Base-by-base conservation (phyloP, 805 yeast genomes). In the Lachancea cidri region DNA sequence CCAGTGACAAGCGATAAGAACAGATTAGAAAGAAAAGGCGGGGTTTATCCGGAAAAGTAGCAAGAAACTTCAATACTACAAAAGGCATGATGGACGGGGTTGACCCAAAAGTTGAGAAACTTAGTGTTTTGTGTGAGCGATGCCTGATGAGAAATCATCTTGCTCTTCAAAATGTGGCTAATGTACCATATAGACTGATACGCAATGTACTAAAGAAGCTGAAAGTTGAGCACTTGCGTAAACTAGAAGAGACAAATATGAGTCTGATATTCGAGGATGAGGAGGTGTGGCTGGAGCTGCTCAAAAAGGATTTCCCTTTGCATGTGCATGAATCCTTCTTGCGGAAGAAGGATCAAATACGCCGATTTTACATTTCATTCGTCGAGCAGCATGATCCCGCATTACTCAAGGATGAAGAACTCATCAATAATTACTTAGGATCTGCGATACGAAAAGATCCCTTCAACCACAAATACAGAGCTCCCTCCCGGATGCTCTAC, bases 221-320 rank as follows among this genome's bases (percentile, higher is more conserved):
- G 11, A 57, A 54, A 13, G 38, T 55, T 6, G 58, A 57, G 8
- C 73, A 67, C 34, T 37, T 68, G 9, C 40, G 48, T 19, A 56
- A 52, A 17, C 38, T 67, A 7, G 73, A 68, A 42, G 36, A 40
- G 17, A 42, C 38, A 2, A 66, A 66, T 42, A 62, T 63, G 0
- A 43, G 49, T 16, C 50, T 63, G 18, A 48, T 67, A 1, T 55
- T 68, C 33, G 71, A 68, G 29, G 72, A 67, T 47, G 70, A 65
- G 35, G 60, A 59, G 8, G 42, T 64, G 2, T 68, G 73, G 73
- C 41, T 41, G 3, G 41, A 47, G 2, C 42, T 63, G 17, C 35
- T 68, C 5, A 52, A 49, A 35, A 53, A 45, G 29, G 66, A 68
- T 17, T 68, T 61, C 44, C 67, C 70, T 1, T 55, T 55, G n/a